Conservation (phyloP, 352 stramenopile genomes). For the Albugo candida region DNA sequence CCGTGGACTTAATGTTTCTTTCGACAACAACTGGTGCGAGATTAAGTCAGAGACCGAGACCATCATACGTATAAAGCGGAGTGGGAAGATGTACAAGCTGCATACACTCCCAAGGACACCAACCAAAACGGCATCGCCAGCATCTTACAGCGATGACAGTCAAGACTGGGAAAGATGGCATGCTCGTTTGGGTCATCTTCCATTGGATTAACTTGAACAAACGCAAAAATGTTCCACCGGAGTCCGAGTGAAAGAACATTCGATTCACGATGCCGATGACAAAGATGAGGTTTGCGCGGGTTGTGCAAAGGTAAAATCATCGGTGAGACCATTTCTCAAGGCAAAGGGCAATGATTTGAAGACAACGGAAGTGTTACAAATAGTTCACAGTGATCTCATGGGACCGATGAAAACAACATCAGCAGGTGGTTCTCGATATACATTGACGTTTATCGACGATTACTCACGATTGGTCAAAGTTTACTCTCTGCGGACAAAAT, state of each 20-base stretch:
- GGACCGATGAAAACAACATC: not conserved
- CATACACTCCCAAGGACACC: not conserved
- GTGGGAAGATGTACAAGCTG: not conserved
- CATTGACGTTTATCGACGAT: slow-evolving; percentile 10
- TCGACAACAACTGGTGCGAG: too few relatives aligned
- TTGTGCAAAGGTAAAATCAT: not conserved
- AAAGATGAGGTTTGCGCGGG: not conserved
- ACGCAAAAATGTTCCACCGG: not conserved
- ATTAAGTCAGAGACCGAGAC: not conserved
- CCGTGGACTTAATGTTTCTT: not conserved
- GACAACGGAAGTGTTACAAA: not conserved
- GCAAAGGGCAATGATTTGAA: not conserved
- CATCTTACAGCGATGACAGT: not conserved
- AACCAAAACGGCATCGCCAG: not conserved
- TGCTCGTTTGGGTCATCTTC: slow-evolving; percentile 3
- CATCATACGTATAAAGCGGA: slow-evolving; percentile 1
- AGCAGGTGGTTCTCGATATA: slow-evolving; percentile 1
- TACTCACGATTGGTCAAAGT: slow-evolving; percentile 6
- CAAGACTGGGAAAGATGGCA: slow-evolving; percentile 1
- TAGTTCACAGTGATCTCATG: not conserved
- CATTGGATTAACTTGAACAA: not conserved
- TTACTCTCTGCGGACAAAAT: slow-evolving; percentile 13
- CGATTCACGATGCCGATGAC: slow-evolving; percentile 1
- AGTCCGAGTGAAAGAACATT: not conserved
- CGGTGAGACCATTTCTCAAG: not conserved